Base-by-base conservation (phyloP, 2,329 filamentous ascomycete species). In the Aspergillus fumigatiaffinis region DNA sequence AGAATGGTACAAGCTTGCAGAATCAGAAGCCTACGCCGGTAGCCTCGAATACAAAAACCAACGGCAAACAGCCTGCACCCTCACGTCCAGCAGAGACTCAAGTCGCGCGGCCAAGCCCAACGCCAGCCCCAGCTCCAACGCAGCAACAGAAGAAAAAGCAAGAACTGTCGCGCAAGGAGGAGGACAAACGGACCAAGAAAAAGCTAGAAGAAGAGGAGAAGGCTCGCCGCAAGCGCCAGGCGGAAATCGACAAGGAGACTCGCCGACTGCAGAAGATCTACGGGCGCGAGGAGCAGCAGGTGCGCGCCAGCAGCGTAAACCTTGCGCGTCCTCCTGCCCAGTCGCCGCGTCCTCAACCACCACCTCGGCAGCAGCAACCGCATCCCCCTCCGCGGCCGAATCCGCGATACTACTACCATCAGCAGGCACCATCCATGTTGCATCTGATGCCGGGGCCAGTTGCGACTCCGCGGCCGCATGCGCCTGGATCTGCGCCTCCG, bases 211-310 rank as follows among this genome's bases (percentile, higher is more conserved):
- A 77, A 23, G 84, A 86, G 66, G 78, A 83, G 48, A 80, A 80
- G 51, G 80, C 82, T 52, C 71, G 69, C 10, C 79, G 77, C 55
- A 79, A 54, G 29, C 67, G 65, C 4, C 60, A 85, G 60, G 79
- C 77, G 1, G 82, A 83, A 54, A 80, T 91, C 10, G 86, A 96
- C 38, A 84, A 85, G 47, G 92, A 97, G 73, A 96, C 91, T 0
- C 87, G 87, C 63, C 82, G 91, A 0, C 76, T 97, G 7, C 77
- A 81, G 56, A 79, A 77, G 62, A 66, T 84, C 50, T 87, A 86
- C 61, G 84, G 83, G 49, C 64, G 68, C 56, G 72, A 79, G 66
- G 72, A 78, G 60, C 55, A 74, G 60, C 64, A 66, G 52, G 69
- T 58, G 7, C 70, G 72, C 29, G 61, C 54, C 63, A 63, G 41